Evolutionary conservation across 345 rosid genomes (phyloP).

Genomic region (Citrus hindsii): DNA sequence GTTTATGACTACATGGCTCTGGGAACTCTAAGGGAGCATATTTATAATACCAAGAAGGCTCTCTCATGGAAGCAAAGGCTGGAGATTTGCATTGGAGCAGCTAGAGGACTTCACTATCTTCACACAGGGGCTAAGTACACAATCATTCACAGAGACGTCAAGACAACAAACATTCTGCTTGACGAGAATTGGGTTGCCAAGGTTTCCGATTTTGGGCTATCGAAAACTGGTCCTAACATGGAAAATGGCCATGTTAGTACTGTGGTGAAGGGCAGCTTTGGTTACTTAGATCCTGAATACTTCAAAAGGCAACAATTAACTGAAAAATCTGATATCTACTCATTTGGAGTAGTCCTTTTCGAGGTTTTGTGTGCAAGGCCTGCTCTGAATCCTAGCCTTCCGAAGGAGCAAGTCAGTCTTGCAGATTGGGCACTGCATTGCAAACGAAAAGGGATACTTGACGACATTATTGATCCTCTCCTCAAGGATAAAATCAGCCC

Average conservation of each 20-base stretch:
- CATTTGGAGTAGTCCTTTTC: slow-evolving; percentile 85
- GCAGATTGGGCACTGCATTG: slow-evolving; percentile 80
- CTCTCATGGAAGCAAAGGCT: slow-evolving; percentile 70
- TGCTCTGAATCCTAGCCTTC: slow-evolving; percentile 61
- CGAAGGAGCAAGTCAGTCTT: slow-evolving; percentile 80
- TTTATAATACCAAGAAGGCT: slow-evolving; percentile 52
- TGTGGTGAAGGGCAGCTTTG: slow-evolving; percentile 86
- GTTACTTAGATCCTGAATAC: slow-evolving; percentile 87
- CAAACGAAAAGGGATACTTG: slow-evolving; percentile 44
- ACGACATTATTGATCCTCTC: slow-evolving; percentile 60
- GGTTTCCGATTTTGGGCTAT: slow-evolving; percentile 82
- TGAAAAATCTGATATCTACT: slow-evolving; percentile 84
- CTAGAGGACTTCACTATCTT: slow-evolving; percentile 82
- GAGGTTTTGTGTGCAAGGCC: slow-evolving; percentile 77
- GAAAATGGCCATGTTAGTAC: slow-evolving; percentile 84
- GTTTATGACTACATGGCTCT: slow-evolving; percentile 84
- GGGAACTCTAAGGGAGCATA: slow-evolving; percentile 77
- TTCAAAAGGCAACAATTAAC: slow-evolving; percentile 79
- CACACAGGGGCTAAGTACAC: slow-evolving; percentile 91
- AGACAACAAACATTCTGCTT: slow-evolving; percentile 82
- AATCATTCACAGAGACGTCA: slow-evolving; percentile 90
- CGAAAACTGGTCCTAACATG: slow-evolving; percentile 75
- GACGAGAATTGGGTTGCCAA: slow-evolving; percentile 88
- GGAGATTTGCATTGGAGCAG: slow-evolving; percentile 76
- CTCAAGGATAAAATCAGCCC: slow-evolving; percentile 45